Evolutionary conservation across 179 eudicot species (phyloP), one percentile per base, ranked within the genome.

Genomic region (Beta corolliflora): DNA sequence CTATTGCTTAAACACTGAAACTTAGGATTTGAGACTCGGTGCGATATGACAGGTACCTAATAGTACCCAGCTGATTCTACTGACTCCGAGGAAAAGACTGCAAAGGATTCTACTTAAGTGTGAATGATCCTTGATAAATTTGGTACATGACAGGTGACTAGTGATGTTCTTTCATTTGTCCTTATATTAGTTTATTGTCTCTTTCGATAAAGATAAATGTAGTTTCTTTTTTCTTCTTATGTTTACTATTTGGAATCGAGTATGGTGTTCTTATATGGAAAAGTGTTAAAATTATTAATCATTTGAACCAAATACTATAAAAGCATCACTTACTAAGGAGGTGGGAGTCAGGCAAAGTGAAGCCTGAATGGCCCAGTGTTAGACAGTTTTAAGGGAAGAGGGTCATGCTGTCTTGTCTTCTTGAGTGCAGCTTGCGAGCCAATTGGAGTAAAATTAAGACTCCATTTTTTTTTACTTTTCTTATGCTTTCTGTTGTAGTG

Each of bases 381-480:
- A 21, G 81, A 69, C 73, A 79, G 69, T n/a, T 64, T 10, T 66
- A 3, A 18, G 44, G 76, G 65, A 1, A 66, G 75, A 75, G 82
- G 85, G 77, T 79, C 82, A 79, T 58, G 45, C 54, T 80, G 83
- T 71, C 78, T 71, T 80, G 83, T 71, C 78, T 71, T 80, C 71
- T 68, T 50, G 69, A 72, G 83, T 80, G 79, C 81, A 52, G 74
- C 77, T 76, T 84, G 80, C 79, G 75, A 81, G 67, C 78, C 80
- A 70, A 60, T 65, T 79, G 64, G 73, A 70, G 73, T 72, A 52
- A 77, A 70, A 45, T 79, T 59, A 61, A 50, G 73, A 5, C 25
- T 31, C 55, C 25, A 18, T 23, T 54, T 64, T 52, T 41, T 71
- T 23, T 56, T 19, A 56, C 63, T 79, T 83, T 69, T 61, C 4